Base-by-base conservation (phyloP, 805 yeast species). In the Pichia sporocuriosa region DNA sequence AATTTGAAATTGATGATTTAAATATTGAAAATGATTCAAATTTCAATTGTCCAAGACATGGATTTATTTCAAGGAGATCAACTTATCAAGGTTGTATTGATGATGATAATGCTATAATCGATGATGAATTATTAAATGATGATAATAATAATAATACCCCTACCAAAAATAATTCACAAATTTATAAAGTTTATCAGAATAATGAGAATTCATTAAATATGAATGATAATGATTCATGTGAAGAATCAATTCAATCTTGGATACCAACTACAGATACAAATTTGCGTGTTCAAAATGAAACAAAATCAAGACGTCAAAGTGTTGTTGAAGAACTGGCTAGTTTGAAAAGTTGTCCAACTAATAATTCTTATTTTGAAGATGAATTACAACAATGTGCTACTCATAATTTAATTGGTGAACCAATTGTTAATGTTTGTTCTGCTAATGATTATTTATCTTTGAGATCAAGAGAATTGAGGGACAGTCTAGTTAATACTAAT, bases 351-450 rank as follows among this genome's bases (percentile, higher is more conserved):
- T 37, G 35, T 6, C 42, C 45, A 9, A 41, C 55, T 0, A 43
- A 49, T 22, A 47, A 46, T 12, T 47, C 54, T 2, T 54, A 46
- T 20, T 54, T 54, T 33, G 58, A 55, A 38, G 49, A 51, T 28
- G 58, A 55, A 30, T 25, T 54, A 15, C 47, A 42, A 12, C 35
- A 22, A 10, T 37, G 39, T 12, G 15, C 38, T 3, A 25, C 32
- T 10, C 21, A 31, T 16, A 32, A 32, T 21, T 17, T 20, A 10
- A 21, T 35, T n/a, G 47, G 43, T 22, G 45, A 29, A 23, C 47
- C 50, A n/a, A 12, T 49, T 0, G 42, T 56, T 15, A 54, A 51
- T 31, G 48, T 56, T n/a, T 51, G 58, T 24, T 55, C 62, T 2
- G 57, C 58, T 4, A 49, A 44, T 12, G 61, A 56, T 28, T 51